Evolutionary conservation across 208 protist genomes (phyloP), one percentile per base, ranked within the genome.

Genomic region (Leishmania tarentolae): DNA sequence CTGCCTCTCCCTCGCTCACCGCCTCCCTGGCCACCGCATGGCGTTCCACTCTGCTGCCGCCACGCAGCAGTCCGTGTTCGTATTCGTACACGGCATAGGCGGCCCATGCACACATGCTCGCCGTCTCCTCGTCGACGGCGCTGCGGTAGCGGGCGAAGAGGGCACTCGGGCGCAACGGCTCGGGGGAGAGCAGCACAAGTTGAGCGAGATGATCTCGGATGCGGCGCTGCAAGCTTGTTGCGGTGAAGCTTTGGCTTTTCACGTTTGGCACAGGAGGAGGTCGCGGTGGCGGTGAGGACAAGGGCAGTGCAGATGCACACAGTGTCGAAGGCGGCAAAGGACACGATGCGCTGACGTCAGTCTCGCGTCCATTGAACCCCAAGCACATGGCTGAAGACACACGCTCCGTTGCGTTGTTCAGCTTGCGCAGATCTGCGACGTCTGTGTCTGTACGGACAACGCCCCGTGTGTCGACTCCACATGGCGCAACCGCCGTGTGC

Each of bases 151-250:
- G 44, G 8, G 66, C 47, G 11, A 83, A 75, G n/a, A 93, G 69
- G 1, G 52, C 70, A 31, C 77, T 68, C 76, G 83, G 80, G 37
- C 50, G 84, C 37, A 88, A 81, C n/a, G 90, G 90, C 57, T 82
- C 56, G 8, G 88, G 53, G n/a, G 88, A 85, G 3, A 91, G 83
- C 5, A 93, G 83, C 21, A 93, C 72, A 0, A 88, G 75, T 69
- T 88, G 86, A 21, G 90, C 81, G 42, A 93, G 76, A 6, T 84
- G 46, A 47, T 87, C 82, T 19, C 90, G 83, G 52, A 93, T 87
- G 50, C 86, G 83, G 59, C 72, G 57, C 19, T 86, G 84, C 31
- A 88, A 59, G 2, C 31, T 57, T 42, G 50, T 7, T 9, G 68
- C 56, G 21, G 74, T 69, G 53, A 66, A 17, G 57, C 40, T 40